Evolutionary conservation across 331 rosid genomes (phyloP), one percentile per base, ranked within the genome.

Genomic region (Pyracantha coccinea): DNA sequence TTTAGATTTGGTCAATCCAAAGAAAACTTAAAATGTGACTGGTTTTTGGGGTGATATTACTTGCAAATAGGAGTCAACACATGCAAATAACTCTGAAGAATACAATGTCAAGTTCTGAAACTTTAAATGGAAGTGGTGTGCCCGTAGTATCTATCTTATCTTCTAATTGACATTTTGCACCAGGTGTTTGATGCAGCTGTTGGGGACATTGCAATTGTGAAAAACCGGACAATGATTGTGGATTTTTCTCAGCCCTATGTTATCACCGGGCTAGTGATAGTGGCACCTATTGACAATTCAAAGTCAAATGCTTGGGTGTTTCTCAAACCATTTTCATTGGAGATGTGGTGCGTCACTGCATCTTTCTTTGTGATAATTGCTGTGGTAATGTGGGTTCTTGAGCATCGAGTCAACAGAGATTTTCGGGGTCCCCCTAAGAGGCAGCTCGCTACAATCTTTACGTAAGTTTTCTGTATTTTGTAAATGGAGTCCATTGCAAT

Each of bases 211-310:
- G 84, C 97, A 65, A 94, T 94, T 69, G 97, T 90, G 71, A 89
- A 89, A 35, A 94, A 94, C 83, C 89, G 99, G 32, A 92, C 97
- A 3, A 81, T 6, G 83, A 78, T 85, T 58, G 99, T 73, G 38
- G 99, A 94, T 77, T 94, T 94, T 87, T 89, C 97, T 69, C 99
- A 92, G 90, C 99, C 99, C 75, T 94, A 81, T 79, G 83, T 89
- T 72, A 75, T 91, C 64, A 85, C 96, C 21, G 91, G 96, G 73
- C 96, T 94, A 76, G 97, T 92, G 67, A 79, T 94, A 79, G 97
- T 94, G 82, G 97, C 92, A 57, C 95, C 99, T 9, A 76, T 87
- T 65, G 63, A 55, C 66, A 82, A 77, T 68, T 69, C 80, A 71
- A 82, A 80, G 77, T 75, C 97, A 73, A 86, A 78, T 88, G 88